A percentile compares a stretch with the other conserved stretches of the same genome.
Conservation (phyloP, 2,329 filamentous ascomycete genomes). For the Epichloe sp. region DNA sequence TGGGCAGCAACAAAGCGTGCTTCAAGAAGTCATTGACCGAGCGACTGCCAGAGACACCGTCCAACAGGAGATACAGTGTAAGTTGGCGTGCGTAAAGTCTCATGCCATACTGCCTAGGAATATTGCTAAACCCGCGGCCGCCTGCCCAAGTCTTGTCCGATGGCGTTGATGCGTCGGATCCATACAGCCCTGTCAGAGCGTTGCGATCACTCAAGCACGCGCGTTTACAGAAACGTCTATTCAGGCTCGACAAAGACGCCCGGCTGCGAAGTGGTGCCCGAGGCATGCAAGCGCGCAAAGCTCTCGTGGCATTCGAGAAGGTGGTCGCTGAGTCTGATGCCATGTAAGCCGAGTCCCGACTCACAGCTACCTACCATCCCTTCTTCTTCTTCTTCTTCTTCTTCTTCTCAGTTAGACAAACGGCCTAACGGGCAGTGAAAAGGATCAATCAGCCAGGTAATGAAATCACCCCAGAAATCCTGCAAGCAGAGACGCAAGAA, state of each 20-base stretch:
- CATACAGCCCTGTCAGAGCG: constrained; percentile 44
- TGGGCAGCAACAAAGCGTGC: constrained; percentile 27
- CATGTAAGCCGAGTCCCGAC: constrained; percentile 26
- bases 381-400: background rate
- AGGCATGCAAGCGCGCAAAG: constrained; percentile 64
- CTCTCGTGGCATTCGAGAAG: constrained; percentile 55
- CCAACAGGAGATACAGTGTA: constrained; percentile 48
- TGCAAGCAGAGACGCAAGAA: constrained; percentile 54
- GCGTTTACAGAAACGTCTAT: constrained; percentile 48
- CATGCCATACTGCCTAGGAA: background rate
- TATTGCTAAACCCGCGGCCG: background rate
- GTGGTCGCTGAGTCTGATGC: constrained; percentile 43
- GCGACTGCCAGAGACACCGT: constrained; percentile 43
- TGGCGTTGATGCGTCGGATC: constrained; percentile 44
- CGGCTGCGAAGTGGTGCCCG: constrained; percentile 60
- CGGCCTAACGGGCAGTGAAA: background rate
- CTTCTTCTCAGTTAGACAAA: background rate
- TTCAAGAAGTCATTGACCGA: constrained; percentile 55
- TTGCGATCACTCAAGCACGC: constrained; percentile 50
- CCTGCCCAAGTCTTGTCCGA: constrained; percentile 37
- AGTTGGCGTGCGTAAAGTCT: constrained; percentile 6
- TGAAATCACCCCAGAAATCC: constrained; percentile 39
- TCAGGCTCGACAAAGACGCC: constrained; percentile 60
- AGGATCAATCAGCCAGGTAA: constrained; percentile 38
- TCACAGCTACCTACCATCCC: too few species aligned